These are phyloP conservation scores for Curvularia eragrostidis DNA, from an alignment of 2,329 filamentous ascomycete genomes.

Conservation along the genomic window DNA sequence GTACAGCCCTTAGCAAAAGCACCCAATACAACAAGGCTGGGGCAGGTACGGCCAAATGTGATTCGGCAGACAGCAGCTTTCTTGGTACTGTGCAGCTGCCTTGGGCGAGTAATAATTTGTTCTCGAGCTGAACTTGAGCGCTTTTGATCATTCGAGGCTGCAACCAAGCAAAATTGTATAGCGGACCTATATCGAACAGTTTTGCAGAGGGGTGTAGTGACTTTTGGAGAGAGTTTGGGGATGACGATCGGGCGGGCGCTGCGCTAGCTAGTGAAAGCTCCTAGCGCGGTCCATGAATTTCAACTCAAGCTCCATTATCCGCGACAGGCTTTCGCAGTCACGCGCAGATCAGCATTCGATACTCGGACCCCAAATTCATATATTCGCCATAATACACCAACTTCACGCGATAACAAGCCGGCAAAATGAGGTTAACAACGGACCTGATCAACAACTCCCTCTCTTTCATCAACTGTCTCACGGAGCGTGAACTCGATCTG, in stretches of 20 bases:
- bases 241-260: not conserved
- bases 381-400: not conserved
- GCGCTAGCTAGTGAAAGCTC: slow-evolving; percentile 19
- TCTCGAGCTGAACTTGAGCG: too few species aligned
- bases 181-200: too few species aligned
- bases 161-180: too few species aligned
- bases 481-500: slow-evolving; percentile 98
- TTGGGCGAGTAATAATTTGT: too few species aligned
- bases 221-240: not conserved
- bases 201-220: too few species aligned
- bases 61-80: too few species aligned
- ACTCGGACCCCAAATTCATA: not conserved
- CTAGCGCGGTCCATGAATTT: slow-evolving; percentile 17
- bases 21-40: too few species aligned
- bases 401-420: slow-evolving; percentile 11
- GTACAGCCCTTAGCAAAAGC: too few species aligned
- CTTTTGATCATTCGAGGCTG: too few species aligned
- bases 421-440: slow-evolving; percentile 87
- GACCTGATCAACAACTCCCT: slow-evolving; percentile 94
- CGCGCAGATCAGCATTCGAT: slow-evolving; percentile 1
- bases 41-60: too few species aligned
- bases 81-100: too few species aligned
- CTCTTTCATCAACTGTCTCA: slow-evolving; percentile 97
- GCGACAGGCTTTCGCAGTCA: slow-evolving; percentile 9
- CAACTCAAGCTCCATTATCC: slow-evolving; percentile 13